Base-by-base conservation (phyloP, 2,329 filamentous ascomycete species). In the Akanthomyces dipterigenus region DNA sequence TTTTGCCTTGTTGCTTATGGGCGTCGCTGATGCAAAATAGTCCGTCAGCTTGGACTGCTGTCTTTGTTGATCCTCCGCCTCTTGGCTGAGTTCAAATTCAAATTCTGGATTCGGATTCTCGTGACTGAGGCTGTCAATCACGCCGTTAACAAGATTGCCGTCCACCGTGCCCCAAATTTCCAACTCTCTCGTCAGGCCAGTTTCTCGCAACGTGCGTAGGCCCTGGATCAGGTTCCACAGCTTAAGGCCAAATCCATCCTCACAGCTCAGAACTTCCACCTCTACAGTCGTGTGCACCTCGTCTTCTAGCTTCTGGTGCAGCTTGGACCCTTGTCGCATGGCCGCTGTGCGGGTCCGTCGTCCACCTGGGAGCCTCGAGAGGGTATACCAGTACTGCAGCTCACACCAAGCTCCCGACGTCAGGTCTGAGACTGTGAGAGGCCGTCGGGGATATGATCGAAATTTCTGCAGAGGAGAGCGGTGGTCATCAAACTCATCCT, bases 331-430 rank as follows among this genome's bases (percentile, higher is more conserved):
- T 58, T 85, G 82, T 70, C 87, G 88, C 95, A 99, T 99, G 0
- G 91, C 91, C 2, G 83, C 74, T 0, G 93, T 98, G 38, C 80
- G 80, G 59, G 83, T 88, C 71, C 89, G 93, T 62, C 84, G 84
- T 1, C 93, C 95, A 69, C 88, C 78, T 0, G 82, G 82, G 4
- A 84, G 85, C 60, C 85, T 87, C 3, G 87, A 90, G 60, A 99
- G 80, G 0, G 86, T 90, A 75, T 96, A 97, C 80, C 87, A 92
- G 69, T 96, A 96, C 72, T 98, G 93, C 63, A 98, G 74, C 74
- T 99, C 93, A 72, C 95, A 99, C 95, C 95, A 99, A 8, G 93
- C 88, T 2, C 93, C 93, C 1, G 91, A 89, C 0, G 93, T 86
- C 26, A 98, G 77, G 72, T 99, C 95, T 2, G 90, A 92, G 1